Evolutionary conservation across 1,284 basidiomycete genomes (phyloP).

Genomic region (Pulveroboletus sp.): DNA sequence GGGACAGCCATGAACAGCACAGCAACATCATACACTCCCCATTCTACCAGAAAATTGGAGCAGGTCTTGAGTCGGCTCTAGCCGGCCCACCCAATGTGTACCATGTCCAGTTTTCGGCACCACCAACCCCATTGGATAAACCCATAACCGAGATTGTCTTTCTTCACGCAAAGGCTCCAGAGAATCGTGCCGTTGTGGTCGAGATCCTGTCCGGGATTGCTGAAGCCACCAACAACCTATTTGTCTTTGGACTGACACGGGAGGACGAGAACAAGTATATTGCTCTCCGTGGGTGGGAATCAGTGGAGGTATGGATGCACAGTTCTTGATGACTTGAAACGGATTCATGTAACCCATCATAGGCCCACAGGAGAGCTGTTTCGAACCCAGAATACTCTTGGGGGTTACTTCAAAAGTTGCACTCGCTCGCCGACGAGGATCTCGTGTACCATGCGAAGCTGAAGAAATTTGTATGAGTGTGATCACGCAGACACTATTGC

Average conservation of each 20-base stretch:
- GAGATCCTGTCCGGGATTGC: conserved; percentile 4
- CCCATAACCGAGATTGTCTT: conserved; percentile 13
- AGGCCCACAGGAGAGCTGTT: neutral
- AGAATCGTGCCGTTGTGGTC: conserved; percentile 3
- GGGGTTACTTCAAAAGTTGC: neutral
- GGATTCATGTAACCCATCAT: neutral
- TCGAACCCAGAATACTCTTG: neutral
- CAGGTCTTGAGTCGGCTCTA: neutral
- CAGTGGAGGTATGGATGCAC: conserved; percentile 6
- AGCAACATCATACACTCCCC: neutral
- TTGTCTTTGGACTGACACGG: conserved; percentile 2
- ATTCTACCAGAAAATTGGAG: neutral
- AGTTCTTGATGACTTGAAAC: neutral
- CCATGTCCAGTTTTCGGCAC: conserved; percentile 5
- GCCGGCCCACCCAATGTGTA: neutral
- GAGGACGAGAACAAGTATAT: conserved; percentile 11
- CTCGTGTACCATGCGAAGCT: neutral
- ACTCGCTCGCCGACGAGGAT: neutral
- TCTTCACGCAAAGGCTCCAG: conserved; percentile 5
- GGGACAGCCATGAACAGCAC: conserved; percentile 14
- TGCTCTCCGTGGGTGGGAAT: conserved; percentile 7
- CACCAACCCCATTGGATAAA: neutral
- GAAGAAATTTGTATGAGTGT: neutral
- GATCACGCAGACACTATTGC: too few species aligned
- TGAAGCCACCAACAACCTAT: neutral